These are phyloP conservation scores for Colletotrichum viniferum DNA, from an alignment of 2,329 filamentous ascomycete species.

Conservation along the genomic window DNA sequence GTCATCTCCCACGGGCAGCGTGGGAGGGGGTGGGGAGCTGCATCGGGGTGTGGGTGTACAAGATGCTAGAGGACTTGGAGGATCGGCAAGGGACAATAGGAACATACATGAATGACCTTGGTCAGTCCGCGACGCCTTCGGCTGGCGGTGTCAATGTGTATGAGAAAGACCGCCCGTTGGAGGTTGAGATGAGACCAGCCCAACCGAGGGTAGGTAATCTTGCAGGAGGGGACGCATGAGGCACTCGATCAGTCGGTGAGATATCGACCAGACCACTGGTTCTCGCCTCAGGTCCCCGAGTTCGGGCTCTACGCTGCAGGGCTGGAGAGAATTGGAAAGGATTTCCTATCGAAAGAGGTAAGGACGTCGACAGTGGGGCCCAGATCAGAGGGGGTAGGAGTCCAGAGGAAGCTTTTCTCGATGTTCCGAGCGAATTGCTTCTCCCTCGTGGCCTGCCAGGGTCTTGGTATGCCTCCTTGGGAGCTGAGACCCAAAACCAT, in stretches of 20 bases:
- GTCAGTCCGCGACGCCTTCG: background rate
- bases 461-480: background rate
- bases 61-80: background rate
- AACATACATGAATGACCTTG: background rate
- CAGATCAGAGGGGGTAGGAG: background rate
- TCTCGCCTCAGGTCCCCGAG: background rate
- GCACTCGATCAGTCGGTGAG: background rate
- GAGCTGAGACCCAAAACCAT: background rate
- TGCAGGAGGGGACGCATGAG: background rate
- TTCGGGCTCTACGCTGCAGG: background rate
- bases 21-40: background rate
- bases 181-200: background rate
- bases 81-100: slow-evolving; percentile 3
- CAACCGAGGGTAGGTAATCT: background rate
- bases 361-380: background rate
- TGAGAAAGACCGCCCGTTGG: background rate
- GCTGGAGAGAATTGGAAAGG: background rate
- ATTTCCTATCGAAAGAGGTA: background rate
- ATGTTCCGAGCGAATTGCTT: background rate
- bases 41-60: background rate
- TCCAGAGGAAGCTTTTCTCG: background rate
- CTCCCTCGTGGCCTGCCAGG: background rate
- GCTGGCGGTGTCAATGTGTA: background rate
- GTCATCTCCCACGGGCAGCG: background rate
- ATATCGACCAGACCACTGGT: background rate